A percentile compares a stretch with the other conserved stretches of the same genome.
Evolutionary conservation across 2,329 filamentous ascomycete genomes (phyloP).

Genomic region (Orbilia blumenaviensis): DNA sequence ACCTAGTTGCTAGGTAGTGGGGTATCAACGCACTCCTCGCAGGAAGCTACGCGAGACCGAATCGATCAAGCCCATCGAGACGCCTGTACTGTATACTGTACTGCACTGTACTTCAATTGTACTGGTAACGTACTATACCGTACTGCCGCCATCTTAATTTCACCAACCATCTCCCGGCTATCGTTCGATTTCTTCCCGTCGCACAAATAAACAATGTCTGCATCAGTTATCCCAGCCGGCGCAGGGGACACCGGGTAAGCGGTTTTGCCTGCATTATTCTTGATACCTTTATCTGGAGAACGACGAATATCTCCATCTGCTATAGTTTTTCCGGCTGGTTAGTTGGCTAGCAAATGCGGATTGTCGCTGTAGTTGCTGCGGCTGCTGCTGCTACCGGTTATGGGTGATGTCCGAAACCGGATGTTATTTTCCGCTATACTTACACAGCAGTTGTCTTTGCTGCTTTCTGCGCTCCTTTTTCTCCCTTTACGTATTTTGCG

Average conservation of each 20-base stretch:
- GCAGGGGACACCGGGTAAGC: slow-evolving; percentile 34
- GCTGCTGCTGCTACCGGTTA: not conserved
- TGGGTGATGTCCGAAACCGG: not conserved
- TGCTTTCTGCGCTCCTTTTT: not conserved
- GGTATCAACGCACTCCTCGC: slow-evolving; percentile 49
- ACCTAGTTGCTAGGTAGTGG: slow-evolving; percentile 29
- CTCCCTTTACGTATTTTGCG: not conserved
- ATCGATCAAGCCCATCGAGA: not conserved
- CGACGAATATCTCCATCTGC: not conserved
- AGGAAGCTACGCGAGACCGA: slow-evolving; percentile 38
- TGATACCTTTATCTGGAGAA: not conserved
- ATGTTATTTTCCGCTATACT: not conserved
- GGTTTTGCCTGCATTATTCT: slow-evolving; percentile 1
- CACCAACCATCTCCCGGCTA: not conserved
- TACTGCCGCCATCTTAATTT: no score
- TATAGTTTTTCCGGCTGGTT: slow-evolving; percentile 17
- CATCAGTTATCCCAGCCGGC: slow-evolving; percentile 13
- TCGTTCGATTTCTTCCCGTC: slow-evolving; percentile 13
- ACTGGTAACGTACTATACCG: no score
- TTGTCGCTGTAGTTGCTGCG: not conserved
- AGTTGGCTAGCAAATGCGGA: not conserved
- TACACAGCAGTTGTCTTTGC: not conserved
- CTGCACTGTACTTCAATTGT: no score
- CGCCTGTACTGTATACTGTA: not conserved
- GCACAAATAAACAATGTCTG: slow-evolving; percentile 33